Evolutionary conservation across 2,329 filamentous ascomycete species (phyloP).

Genomic region (Penicillium corylophilum): DNA sequence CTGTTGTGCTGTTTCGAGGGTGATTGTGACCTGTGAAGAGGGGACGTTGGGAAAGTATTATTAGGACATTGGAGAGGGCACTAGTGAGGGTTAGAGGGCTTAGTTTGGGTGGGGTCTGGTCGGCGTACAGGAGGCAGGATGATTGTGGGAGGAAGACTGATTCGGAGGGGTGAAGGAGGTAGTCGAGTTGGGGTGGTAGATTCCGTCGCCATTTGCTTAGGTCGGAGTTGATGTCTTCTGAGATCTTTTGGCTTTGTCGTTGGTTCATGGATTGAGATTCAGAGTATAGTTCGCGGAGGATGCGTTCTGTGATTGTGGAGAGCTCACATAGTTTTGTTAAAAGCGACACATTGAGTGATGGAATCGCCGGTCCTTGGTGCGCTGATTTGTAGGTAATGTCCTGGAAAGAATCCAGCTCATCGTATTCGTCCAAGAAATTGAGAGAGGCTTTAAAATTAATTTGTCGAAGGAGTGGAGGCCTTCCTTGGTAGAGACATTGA

Average conservation of each 20-base stretch:
- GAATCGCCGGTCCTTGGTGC: slow-evolving; percentile 7
- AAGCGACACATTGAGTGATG: slow-evolving; percentile 23
- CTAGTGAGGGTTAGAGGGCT: slow-evolving; percentile 12
- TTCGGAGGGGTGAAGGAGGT: slow-evolving; percentile 18
- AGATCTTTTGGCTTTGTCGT: slow-evolving; percentile 13
- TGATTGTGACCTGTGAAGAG: slow-evolving; percentile 32
- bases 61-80: slow-evolving; percentile 41
- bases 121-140: slow-evolving; percentile 20
- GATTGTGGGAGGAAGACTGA: slow-evolving; percentile 23
- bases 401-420: slow-evolving; percentile 51
- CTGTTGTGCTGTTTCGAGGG: slow-evolving; percentile 18
- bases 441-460: slow-evolving; percentile 50
- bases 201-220: slow-evolving; percentile 24
- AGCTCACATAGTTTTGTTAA: slow-evolving; percentile 33
- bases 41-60: slow-evolving; percentile 46
- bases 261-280: slow-evolving; percentile 21
- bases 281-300: slow-evolving; percentile 33
- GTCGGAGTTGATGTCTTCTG: slow-evolving; percentile 22
- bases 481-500: slow-evolving; percentile 55
- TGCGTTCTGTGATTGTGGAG: slow-evolving; percentile 36
- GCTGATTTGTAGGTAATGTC: slow-evolving; percentile 39
- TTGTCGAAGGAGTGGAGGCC: slow-evolving; percentile 47
- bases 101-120: not conserved
- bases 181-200: slow-evolving; percentile 25
- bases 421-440: slow-evolving; percentile 30